These are phyloP conservation scores for Aspergillus spinulosporus DNA, from an alignment of 2,329 filamentous ascomycete species.

Conservation along the genomic window DNA sequence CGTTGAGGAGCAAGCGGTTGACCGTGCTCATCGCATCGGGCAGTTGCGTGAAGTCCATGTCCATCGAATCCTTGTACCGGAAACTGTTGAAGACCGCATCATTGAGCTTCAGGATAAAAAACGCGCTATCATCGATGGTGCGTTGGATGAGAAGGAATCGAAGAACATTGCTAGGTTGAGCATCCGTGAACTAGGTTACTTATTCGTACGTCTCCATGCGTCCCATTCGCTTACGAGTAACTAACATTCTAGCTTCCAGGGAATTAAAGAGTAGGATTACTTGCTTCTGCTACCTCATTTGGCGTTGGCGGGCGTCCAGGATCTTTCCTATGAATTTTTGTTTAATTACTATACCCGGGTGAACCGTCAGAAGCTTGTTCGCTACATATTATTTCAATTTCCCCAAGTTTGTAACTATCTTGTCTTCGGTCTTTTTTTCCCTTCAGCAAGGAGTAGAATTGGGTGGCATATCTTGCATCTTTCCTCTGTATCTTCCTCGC, in stretches of 20 bases:
- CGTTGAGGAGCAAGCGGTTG: constrained; percentile 88
- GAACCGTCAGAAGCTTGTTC: background rate
- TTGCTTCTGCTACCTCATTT: background rate
- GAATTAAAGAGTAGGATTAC: background rate
- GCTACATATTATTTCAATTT: background rate
- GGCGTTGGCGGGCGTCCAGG: constrained; percentile 16
- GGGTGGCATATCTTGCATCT: background rate
- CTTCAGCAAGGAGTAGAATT: background rate
- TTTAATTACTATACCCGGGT: constrained; percentile 14
- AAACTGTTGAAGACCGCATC: constrained; percentile 87
- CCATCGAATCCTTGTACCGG: constrained; percentile 73
- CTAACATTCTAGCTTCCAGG: background rate
- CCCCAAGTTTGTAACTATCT: background rate
- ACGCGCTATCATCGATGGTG: constrained; percentile 71
- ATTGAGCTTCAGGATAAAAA: constrained; percentile 76
- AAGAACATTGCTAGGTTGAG: constrained; percentile 67
- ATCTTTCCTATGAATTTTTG: background rate
- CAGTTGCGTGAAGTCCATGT: constrained; percentile 73
- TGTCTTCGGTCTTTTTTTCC: background rate
- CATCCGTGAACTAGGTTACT: constrained; percentile 65
- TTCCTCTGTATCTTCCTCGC: background rate
- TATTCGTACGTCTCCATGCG: constrained; percentile 57
- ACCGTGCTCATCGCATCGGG: constrained; percentile 84
- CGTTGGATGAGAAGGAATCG: constrained; percentile 73
- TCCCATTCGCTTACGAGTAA: background rate